Conservation (phyloP, 2,329 filamentous ascomycete genomes). For the Phoma herbarum region DNA sequence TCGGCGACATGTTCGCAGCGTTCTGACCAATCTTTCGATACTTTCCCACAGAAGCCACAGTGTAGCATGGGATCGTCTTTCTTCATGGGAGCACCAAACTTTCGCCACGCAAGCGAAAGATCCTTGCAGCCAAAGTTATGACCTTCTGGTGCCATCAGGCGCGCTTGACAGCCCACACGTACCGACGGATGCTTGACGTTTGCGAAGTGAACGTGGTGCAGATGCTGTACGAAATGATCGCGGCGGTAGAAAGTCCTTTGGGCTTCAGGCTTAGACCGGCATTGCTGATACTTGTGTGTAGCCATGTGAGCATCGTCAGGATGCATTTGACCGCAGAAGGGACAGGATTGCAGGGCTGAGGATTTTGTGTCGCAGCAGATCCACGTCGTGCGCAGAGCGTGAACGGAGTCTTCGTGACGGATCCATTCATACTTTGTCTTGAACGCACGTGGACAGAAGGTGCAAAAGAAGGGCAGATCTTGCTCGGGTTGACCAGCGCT, state of each 20-base stretch:
- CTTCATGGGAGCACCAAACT: constrained; percentile 48
- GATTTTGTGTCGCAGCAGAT: constrained; percentile 47
- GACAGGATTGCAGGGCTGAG: constrained; percentile 37
- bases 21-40: constrained; percentile 43
- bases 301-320: constrained; percentile 49
- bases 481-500: constrained; percentile 41
- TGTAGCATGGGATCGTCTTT: constrained; percentile 48
- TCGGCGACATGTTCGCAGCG: constrained; percentile 47
- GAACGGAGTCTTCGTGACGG: constrained; percentile 50
- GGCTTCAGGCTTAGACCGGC: constrained; percentile 44
- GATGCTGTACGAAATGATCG: constrained; percentile 48
- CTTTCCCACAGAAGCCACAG: constrained; percentile 48
- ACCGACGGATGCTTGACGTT: constrained; percentile 47
- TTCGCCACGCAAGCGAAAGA: constrained; percentile 46
- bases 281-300: constrained; percentile 48
- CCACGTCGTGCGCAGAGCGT: constrained; percentile 51
- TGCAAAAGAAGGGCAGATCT: constrained; percentile 49
- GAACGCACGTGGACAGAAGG: constrained; percentile 49
- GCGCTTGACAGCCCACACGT: constrained; percentile 45
- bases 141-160: constrained; percentile 39
- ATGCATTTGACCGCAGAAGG: constrained; percentile 43
- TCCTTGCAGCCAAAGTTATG: constrained; percentile 49
- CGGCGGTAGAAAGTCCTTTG: constrained; percentile 50
- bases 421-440: constrained; percentile 51
- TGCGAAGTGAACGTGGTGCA: constrained; percentile 48